These are phyloP conservation scores for Neurospora terricola DNA, from an alignment of 495 filamentous ascomycete genomes.

Conservation along the genomic window DNA sequence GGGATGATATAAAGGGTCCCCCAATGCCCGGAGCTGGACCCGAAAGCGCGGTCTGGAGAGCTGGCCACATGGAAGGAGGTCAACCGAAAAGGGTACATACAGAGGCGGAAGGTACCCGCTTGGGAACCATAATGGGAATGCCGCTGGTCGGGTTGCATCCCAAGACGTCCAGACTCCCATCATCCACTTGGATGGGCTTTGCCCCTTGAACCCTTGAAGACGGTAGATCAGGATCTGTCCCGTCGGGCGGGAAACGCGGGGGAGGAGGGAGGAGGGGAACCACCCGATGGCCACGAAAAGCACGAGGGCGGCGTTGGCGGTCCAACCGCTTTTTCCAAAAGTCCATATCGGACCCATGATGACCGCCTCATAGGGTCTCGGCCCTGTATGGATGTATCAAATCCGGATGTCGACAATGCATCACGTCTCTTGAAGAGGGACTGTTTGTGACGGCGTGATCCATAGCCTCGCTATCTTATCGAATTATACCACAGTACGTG, in stretches of 20 bases:
- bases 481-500: not conserved
- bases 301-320: not conserved
- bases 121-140: not conserved
- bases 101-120: not conserved
- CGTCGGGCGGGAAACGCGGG: not conserved
- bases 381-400: not conserved
- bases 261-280: not conserved
- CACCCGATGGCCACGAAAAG: not conserved
- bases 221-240: not conserved
- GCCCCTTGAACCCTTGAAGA: not conserved
- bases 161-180: not conserved
- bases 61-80: not conserved
- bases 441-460: not conserved
- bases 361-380: not conserved
- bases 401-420: not conserved
- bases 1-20: not conserved
- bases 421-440: not conserved
- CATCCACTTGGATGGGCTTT: not conserved
- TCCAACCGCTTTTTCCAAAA: not conserved
- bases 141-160: not conserved
- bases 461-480: not conserved
- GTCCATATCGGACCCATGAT: not conserved
- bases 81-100: not conserved
- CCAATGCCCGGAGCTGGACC: not conserved
- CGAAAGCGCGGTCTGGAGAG: not conserved